Conservation (phyloP, 2,329 filamentous ascomycete genomes). For the Cladosporium phlei region DNA sequence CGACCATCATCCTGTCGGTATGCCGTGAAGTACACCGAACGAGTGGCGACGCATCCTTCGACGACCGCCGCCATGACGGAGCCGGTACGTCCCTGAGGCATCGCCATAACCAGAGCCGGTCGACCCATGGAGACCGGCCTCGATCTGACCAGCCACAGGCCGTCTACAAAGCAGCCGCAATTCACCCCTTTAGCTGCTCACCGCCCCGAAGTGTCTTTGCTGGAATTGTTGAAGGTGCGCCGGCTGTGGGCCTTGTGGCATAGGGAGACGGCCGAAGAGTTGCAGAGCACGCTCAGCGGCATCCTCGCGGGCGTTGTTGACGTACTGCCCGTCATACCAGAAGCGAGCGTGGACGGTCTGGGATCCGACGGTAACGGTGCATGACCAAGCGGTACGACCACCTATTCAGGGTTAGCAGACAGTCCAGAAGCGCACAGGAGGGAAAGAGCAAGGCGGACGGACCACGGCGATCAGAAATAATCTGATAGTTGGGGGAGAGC, state of each 20-base stretch:
- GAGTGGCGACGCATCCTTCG: too few species aligned
- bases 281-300: constrained; percentile 76
- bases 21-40: too few species aligned
- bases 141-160: too few species aligned
- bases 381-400: constrained; percentile 87
- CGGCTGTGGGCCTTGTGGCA: constrained; percentile 21
- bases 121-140: too few species aligned
- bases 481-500: constrained; percentile 48
- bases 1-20: too few species aligned
- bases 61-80: too few species aligned
- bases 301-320: constrained; percentile 85
- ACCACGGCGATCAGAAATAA: constrained; percentile 73
- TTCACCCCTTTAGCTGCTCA: constrained; percentile 15
- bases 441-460: constrained; percentile 25
- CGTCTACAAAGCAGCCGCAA: too few species aligned
- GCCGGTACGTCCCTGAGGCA: too few species aligned
- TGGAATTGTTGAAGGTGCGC: constrained; percentile 23
- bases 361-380: constrained; percentile 67
- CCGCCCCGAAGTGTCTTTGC: constrained; percentile 17
- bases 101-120: too few species aligned
- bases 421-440: not conserved
- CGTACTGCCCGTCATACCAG: constrained; percentile 86
- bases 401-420: constrained; percentile 46
- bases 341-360: constrained; percentile 66
- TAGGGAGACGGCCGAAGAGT: constrained; percentile 42